Evolutionary conservation across 192 early-diverging fungal genomes (phyloP), one percentile per base, ranked within the genome.

Genomic region (Borealophlyctis nickersoniae): DNA sequence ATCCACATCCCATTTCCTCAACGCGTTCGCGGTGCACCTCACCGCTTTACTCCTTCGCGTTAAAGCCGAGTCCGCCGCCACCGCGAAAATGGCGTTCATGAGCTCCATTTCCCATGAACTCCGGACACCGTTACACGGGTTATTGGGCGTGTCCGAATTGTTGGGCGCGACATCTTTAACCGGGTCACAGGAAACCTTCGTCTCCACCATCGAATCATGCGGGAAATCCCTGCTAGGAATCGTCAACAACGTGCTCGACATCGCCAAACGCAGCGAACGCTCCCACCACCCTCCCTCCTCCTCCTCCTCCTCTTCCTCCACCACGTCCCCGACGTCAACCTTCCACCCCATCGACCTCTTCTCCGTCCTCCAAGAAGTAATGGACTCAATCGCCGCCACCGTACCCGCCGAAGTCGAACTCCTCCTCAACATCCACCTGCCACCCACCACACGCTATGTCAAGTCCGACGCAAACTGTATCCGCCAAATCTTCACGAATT

Each of bases 71-170:
- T 73, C 72, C 13, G 81, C 81, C 3, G 78, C 74, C 57, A 59
- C 71, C 24, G 76, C 81, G 28, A 82, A 82, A 61, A 66, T 76
- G 1, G 69, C 66, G 1, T 80, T 82, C 56, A 72, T 79, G 49
- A 73, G 59, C 51, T 75, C 73, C 11, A 77, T 81, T 13, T 70
- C 66, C 11, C 80, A 81, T 39, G 80, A 81, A 53, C 77, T 81
- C 49, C 52, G 77, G 58, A 82, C 81, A 26, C 81, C 81, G 7
- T 59, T 82, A 30, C 81, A 82, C 52, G 76, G 77, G 31, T 71
- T 82, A 9, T 59, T 82, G 36, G 81, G 71, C n/a, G 73, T 69
- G 32, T 62, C 74, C 16, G 78, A 82, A 33, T 58, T 82, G 19
- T 53, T 82, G 26, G 35, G 67, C 4, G 53, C 66, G 26, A 65